Conservation (phyloP, 352 stramenopile genomes). For the Pythium angustatum region DNA sequence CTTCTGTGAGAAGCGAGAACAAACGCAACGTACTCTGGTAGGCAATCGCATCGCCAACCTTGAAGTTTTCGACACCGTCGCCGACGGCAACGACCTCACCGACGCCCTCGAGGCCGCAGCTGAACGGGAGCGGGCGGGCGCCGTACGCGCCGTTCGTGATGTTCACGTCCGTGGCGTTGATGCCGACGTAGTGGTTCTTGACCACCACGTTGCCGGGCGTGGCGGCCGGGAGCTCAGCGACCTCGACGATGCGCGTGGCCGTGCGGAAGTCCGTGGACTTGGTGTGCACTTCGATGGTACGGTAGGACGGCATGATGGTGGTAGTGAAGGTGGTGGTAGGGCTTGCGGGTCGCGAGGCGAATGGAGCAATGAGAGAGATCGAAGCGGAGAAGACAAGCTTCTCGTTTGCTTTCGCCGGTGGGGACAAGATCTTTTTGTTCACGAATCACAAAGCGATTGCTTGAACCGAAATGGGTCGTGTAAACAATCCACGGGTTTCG, state of each 20-base stretch:
- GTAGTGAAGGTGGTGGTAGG: not conserved
- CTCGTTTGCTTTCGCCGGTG: no score
- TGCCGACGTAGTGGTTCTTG: slow-evolving; percentile 35
- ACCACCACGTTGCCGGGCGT: slow-evolving; percentile 27
- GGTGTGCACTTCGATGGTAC: slow-evolving; percentile 26
- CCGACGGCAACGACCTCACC: slow-evolving; percentile 36
- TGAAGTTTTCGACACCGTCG: slow-evolving; percentile 28
- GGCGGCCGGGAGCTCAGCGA: slow-evolving; percentile 13
- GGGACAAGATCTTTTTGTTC: slow-evolving; percentile 1
- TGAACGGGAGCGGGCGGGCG: slow-evolving; percentile 24
- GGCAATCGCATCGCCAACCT: slow-evolving; percentile 34
- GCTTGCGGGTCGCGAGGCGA: not conserved
- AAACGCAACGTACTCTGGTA: slow-evolving; percentile 28
- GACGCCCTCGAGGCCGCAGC: slow-evolving; percentile 31
- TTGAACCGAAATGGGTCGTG: slow-evolving; percentile 7
- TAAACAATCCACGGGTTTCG: slow-evolving; percentile 9
- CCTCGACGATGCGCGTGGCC: slow-evolving; percentile 32
- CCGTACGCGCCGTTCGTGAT: slow-evolving; percentile 26
- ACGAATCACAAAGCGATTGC: not conserved
- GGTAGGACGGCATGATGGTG: slow-evolving; percentile 9
- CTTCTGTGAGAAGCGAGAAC: no score
- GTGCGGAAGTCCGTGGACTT: slow-evolving; percentile 38
- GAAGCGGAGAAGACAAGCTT: not conserved
- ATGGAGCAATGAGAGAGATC: not conserved
- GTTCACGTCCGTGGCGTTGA: slow-evolving; percentile 45